Conservation (phyloP, 352 stramenopile species). For the Globisporangium apiculatum region DNA sequence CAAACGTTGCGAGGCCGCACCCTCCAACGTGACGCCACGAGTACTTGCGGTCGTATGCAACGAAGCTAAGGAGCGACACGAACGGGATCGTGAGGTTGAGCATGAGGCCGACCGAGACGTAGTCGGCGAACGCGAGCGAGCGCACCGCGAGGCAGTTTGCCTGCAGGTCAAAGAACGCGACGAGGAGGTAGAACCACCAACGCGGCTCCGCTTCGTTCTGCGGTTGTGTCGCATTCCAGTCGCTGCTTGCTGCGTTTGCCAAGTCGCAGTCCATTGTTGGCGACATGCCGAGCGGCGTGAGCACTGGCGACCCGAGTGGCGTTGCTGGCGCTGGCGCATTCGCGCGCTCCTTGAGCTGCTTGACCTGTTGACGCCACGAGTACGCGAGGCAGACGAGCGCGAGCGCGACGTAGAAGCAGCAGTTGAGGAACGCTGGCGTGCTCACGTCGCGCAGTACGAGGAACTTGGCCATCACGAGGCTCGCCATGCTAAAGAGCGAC, state of each 20-base stretch:
- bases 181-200: conserved; percentile 37
- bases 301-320: conserved; percentile 3
- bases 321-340: background rate
- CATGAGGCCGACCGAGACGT: conserved; percentile 23
- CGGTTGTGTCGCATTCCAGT: background rate
- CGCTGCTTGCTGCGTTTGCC: too few relatives aligned
- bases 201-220: background rate
- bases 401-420: conserved; percentile 31
- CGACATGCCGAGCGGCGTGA: conserved; percentile 1
- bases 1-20: conserved; percentile 15
- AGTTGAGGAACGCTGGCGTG: conserved; percentile 28
- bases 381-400: conserved; percentile 12
- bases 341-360: background rate
- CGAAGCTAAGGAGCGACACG: conserved; percentile 23
- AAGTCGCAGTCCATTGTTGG: background rate
- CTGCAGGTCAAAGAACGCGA: conserved; percentile 35
- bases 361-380: conserved; percentile 4
- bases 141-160: conserved; percentile 29
- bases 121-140: conserved; percentile 27
- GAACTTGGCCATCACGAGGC: conserved; percentile 31
- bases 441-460: conserved; percentile 20
- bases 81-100: conserved; percentile 45
- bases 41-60: conserved; percentile 19
- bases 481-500: conserved; percentile 30
- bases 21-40: conserved; percentile 23